Base-by-base conservation (phyloP, 2,329 filamentous ascomycete genomes). In the Aspergillus sp. region DNA sequence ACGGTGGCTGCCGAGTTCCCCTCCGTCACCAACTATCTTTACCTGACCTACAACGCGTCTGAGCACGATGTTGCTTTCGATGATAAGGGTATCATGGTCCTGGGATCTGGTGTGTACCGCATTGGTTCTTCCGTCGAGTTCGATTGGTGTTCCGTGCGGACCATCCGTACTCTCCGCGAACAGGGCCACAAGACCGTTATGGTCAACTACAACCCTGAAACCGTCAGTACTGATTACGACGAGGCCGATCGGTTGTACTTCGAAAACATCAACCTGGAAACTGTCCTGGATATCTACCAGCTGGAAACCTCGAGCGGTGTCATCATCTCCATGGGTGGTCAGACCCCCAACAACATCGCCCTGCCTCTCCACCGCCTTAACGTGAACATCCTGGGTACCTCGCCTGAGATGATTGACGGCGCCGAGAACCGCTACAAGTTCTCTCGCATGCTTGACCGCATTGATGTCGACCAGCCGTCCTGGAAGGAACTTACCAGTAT, bases 371-470 rank as follows among this genome's bases (percentile, higher is more conserved):
- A 93, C 75, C 90, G 94, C 64, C 85, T 92, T 53, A 95, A 96
- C 63, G 91, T 96, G 72, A 96, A 94, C 80, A 88, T 98, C 39
- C 83, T 98, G 4, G 95, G 95, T 67, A 99, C 95, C 1, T 97
- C 94, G 0, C 95, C 95, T 10, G 95, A 99, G 77, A 98, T 98
- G 94, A 98, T 99, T 72, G 95, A 99, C 75, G 92, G 86, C 39
- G 95, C 95, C 1, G 95, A 99, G 82, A 98, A 99, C 77, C 85
- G 95, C 59, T 98, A 96, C 85, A 98, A 98, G 82, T 98, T 98
- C 82, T 96, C 92, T 49, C 92, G 95, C 72, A 96, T 98, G 92
- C 84, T 98, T 66, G 95, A 99, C 77, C 86, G 90, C 67, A 96
- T 98, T 67, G 89, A 85, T 26, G 95, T 99, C 32, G 95, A 99